A percentile compares a stretch with the other conserved stretches of the same genome.
Evolutionary conservation across 2,329 filamentous ascomycete species (phyloP).

Genomic region (Phyllosticta citrichinensis): DNA sequence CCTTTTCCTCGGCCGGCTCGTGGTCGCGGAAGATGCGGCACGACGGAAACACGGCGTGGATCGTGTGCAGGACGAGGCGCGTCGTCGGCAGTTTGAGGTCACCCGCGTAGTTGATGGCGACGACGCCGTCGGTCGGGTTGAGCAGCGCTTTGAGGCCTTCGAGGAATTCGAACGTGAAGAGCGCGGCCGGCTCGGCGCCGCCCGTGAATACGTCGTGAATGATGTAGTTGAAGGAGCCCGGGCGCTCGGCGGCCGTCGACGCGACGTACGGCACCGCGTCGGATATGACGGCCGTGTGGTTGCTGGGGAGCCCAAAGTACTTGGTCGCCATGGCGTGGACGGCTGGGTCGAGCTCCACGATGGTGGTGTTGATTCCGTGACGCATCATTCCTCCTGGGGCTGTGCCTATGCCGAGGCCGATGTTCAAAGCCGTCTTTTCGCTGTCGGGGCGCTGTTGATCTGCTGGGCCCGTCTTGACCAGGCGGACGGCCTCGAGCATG

Average conservation of each 20-base stretch:
- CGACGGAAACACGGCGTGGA: slow-evolving; percentile 70
- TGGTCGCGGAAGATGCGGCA: slow-evolving; percentile 87
- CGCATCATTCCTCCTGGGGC: slow-evolving; percentile 76
- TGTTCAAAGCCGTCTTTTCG: slow-evolving; percentile 71
- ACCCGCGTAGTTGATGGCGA: slow-evolving; percentile 91
- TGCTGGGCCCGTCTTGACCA: slow-evolving; percentile 50
- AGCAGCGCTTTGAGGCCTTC: slow-evolving; percentile 59
- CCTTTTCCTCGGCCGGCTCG: slow-evolving; percentile 40
- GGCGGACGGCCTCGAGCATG: slow-evolving; percentile 82
- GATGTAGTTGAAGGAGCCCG: slow-evolving; percentile 70
- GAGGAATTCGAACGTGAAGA: slow-evolving; percentile 85
- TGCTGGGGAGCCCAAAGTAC: slow-evolving; percentile 70
- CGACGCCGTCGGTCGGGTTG: slow-evolving; percentile 59
- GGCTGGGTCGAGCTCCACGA: slow-evolving; percentile 87
- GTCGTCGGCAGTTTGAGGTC: slow-evolving; percentile 71
- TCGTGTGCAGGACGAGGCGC: slow-evolving; percentile 70
- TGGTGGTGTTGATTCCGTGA: slow-evolving; percentile 84
- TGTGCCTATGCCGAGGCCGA: slow-evolving; percentile 88
- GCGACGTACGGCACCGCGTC: slow-evolving; percentile 67
- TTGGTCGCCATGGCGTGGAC: slow-evolving; percentile 74
- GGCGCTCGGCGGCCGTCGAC: slow-evolving; percentile 36
- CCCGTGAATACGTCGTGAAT: slow-evolving; percentile 97
- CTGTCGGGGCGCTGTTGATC: slow-evolving; percentile 38
- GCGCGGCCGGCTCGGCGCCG: slow-evolving; percentile 75
- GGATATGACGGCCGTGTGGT: slow-evolving; percentile 69